These are phyloP conservation scores for Lanzia echinophila DNA, from an alignment of 2,329 filamentous ascomycete species.

Conservation along the genomic window DNA sequence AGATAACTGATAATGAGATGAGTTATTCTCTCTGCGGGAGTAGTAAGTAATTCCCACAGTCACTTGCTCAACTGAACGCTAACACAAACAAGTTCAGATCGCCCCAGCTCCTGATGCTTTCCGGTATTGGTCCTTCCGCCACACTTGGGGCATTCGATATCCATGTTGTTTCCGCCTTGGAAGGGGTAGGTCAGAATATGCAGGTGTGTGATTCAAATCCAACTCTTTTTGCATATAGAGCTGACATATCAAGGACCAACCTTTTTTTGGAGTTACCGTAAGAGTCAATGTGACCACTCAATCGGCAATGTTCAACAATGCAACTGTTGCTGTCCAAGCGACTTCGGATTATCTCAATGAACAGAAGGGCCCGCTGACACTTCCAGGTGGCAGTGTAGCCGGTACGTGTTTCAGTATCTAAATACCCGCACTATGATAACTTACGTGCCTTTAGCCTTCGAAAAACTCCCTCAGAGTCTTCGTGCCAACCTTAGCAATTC, in stretches of 20 bases:
- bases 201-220: conserved; percentile 23
- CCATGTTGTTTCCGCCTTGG: conserved; percentile 37
- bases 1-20: too few relatives aligned
- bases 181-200: conserved; percentile 46
- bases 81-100: background rate
- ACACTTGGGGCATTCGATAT: conserved; percentile 40
- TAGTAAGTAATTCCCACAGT: background rate
- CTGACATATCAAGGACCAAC: background rate
- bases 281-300: background rate
- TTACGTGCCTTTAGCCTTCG: background rate
- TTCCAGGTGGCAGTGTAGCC: background rate
- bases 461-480: conserved; percentile 12
- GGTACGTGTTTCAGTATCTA: background rate
- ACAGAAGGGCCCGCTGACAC: background rate
- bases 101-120: conserved; percentile 42
- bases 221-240: background rate
- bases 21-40: background rate
- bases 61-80: background rate
- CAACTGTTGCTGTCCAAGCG: background rate
- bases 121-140: conserved; percentile 39
- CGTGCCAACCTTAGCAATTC: conserved; percentile 29
- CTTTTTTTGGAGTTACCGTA: background rate
- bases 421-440: background rate
- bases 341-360: background rate
- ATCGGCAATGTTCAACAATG: background rate